Evolutionary conservation across 768 basidiomycete genomes (phyloP).

Genomic region (Tephrocybe sp.): DNA sequence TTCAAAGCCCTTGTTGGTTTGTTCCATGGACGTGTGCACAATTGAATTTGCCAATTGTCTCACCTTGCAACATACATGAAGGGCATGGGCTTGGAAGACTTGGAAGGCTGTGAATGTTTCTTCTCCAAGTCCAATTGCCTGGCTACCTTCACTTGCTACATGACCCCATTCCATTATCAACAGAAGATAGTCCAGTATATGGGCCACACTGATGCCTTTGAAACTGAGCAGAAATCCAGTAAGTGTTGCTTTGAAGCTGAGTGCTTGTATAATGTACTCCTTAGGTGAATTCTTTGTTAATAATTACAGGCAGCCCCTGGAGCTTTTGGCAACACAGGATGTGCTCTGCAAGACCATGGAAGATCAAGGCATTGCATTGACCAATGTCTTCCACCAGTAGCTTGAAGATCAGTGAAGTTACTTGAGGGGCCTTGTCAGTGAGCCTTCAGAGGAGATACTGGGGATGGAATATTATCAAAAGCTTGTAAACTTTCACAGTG

Average conservation of each 20-base stretch:
- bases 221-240: constrained; percentile 12
- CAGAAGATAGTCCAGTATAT: too few relatives aligned
- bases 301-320: constrained; percentile 3
- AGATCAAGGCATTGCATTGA: too few relatives aligned
- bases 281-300: constrained; percentile 7
- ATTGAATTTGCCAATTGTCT: constrained; percentile 19
- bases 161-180: neutral
- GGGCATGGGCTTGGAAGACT: too few relatives aligned
- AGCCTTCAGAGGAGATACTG: too few relatives aligned
- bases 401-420: neutral
- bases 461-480: too few relatives aligned
- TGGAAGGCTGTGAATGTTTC: too few relatives aligned
- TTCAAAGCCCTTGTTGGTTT: constrained; percentile 13
- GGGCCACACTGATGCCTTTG: too few relatives aligned
- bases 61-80: too few relatives aligned
- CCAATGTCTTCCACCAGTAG: too few relatives aligned
- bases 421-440: neutral
- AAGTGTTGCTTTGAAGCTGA: neutral
- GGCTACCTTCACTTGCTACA: constrained; percentile 16
- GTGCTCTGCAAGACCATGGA: too few relatives aligned
- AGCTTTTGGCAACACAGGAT: neutral
- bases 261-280: too few relatives aligned
- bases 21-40: constrained; percentile 25
- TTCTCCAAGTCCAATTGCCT: constrained; percentile 30
- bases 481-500: too few relatives aligned